A percentile compares a stretch with the other conserved stretches of the same genome.
Evolutionary conservation across 1,284 basidiomycete species (phyloP).

Genomic region (Trichosporon sp.): DNA sequence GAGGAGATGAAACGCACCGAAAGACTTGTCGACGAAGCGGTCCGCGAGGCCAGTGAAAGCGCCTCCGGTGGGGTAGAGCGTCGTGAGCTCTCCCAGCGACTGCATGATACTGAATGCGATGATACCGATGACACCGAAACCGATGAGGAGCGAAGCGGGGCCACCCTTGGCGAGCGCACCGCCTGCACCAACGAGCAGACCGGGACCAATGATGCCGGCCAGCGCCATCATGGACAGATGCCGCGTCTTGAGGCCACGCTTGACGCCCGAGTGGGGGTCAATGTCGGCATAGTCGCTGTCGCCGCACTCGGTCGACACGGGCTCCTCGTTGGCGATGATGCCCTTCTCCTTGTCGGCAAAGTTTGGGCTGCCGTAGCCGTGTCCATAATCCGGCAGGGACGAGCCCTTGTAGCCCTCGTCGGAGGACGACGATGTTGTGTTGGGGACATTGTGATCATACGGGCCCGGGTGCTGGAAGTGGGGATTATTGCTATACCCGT

Average conservation of each 20-base stretch:
- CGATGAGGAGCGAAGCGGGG: conserved; percentile 24
- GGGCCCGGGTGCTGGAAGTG: not conserved
- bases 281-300: conserved; percentile 7
- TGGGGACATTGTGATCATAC: not conserved
- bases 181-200: conserved; percentile 24
- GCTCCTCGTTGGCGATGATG: not conserved
- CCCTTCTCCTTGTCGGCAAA: not conserved
- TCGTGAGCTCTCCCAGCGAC: conserved; percentile 24
- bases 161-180: conserved; percentile 20
- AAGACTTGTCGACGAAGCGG: conserved; percentile 25
- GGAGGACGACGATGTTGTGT: not conserved
- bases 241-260: conserved; percentile 26
- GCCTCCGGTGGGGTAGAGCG: conserved; percentile 22
- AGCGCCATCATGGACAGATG: conserved; percentile 35
- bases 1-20: conserved; percentile 6
- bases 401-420: not conserved
- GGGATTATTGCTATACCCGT: not conserved
- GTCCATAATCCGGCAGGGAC: not conserved
- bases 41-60: conserved; percentile 23
- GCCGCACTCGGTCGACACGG: not conserved
- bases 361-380: not conserved
- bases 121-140: conserved; percentile 24
- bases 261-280: conserved; percentile 17
- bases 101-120: conserved; percentile 25
- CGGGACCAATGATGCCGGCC: conserved; percentile 24